These are phyloP conservation scores for Zygosaccharomyces lentus DNA, from an alignment of 805 yeast genomes.

Conservation along the genomic window DNA sequence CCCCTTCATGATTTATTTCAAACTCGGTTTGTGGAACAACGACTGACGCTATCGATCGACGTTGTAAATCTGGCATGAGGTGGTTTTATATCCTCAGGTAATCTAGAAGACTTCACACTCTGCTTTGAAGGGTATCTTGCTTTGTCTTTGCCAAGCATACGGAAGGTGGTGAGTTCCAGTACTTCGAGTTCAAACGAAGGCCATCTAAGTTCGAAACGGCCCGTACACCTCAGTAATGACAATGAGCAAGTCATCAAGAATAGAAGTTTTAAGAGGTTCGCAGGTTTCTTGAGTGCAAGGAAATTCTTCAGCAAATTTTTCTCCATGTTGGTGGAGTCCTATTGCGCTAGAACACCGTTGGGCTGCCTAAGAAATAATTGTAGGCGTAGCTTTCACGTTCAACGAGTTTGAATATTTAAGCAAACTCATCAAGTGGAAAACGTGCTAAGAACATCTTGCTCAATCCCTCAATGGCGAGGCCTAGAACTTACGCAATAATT, in stretches of 20 bases:
- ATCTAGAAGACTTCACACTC: background rate
- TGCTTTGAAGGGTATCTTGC: background rate
- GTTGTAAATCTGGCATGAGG: background rate
- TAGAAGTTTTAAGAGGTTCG: background rate
- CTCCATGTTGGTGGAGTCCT: too few relatives aligned
- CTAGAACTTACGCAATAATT: background rate
- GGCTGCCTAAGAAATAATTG: too few relatives aligned
- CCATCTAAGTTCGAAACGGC: background rate
- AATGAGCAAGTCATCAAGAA: background rate
- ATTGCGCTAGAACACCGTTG: too few relatives aligned
- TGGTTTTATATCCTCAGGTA: too few relatives aligned
- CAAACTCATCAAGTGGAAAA: background rate
- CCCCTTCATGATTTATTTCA: background rate
- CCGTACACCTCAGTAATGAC: background rate
- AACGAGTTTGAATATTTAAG: background rate
- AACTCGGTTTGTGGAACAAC: background rate
- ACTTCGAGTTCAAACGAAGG: background rate
- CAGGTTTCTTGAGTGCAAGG: too few relatives aligned
- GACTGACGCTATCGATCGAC: background rate
- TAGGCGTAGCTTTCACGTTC: background rate
- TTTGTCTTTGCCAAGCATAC: too few relatives aligned
- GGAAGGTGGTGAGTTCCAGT: too few relatives aligned
- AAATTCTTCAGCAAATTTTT: too few relatives aligned
- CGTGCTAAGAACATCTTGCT: background rate
- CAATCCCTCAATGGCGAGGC: background rate